Evolutionary conservation across 2,329 filamentous ascomycete species (phyloP).

Genomic region (Hypoxylon sp.): DNA sequence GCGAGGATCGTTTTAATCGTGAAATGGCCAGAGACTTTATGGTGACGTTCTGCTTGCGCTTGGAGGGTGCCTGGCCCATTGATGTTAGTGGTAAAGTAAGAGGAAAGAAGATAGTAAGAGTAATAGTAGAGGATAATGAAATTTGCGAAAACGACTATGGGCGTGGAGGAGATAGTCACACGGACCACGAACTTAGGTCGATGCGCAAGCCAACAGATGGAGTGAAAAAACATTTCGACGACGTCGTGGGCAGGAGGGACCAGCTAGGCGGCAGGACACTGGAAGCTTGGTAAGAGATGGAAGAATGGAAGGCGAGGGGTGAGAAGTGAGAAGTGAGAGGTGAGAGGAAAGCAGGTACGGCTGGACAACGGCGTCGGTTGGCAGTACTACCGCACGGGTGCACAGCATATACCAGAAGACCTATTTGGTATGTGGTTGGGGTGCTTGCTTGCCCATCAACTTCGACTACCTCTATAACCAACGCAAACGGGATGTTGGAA

Average conservation of each 20-base stretch:
- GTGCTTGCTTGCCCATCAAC: neutral
- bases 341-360: neutral
- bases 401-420: neutral
- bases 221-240: constrained; percentile 1
- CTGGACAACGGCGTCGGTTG: neutral
- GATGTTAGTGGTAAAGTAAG: constrained; percentile 5
- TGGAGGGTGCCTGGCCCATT: constrained; percentile 16
- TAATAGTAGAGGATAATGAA: neutral
- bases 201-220: neutral
- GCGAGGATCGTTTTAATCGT: neutral
- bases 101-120: neutral
- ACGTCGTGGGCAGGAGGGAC: neutral
- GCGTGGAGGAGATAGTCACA: constrained; percentile 3
- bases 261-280: neutral
- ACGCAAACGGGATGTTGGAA: neutral
- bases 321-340: neutral
- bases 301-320: neutral
- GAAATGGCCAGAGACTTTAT: neutral
- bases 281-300: neutral
- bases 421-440: neutral
- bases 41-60: too few relatives aligned
- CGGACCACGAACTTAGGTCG: neutral
- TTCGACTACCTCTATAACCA: neutral
- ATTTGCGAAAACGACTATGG: neutral
- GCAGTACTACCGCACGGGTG: neutral